These are phyloP conservation scores for Aureobasidium pullulans DNA, from an alignment of 2,329 filamentous ascomycete genomes.

Conservation along the genomic window DNA sequence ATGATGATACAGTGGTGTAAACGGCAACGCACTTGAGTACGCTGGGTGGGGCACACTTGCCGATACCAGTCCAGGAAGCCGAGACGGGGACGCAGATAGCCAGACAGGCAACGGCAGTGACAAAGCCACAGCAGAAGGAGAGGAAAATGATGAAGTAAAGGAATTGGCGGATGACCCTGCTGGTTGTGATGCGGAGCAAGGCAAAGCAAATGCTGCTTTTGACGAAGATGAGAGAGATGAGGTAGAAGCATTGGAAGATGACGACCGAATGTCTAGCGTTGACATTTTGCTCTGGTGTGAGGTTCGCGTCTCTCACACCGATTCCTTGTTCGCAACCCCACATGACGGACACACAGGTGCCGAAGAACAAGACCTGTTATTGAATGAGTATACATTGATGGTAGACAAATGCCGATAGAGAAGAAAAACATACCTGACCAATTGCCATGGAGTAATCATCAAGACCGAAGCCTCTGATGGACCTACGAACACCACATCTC, in stretches of 20 bases:
- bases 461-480: slow-evolving; percentile 15
- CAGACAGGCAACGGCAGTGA: slow-evolving; percentile 18
- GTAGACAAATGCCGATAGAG: not conserved
- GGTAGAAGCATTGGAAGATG: slow-evolving; percentile 44
- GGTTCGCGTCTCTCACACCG: slow-evolving; percentile 12
- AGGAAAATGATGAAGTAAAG: slow-evolving; percentile 16
- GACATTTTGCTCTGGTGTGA: slow-evolving; percentile 3
- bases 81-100: slow-evolving; percentile 17
- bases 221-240: slow-evolving; percentile 37
- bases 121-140: slow-evolving; percentile 16
- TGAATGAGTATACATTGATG: not conserved
- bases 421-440: not conserved
- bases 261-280: slow-evolving; percentile 32
- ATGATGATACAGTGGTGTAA: slow-evolving; percentile 16
- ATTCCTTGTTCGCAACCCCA: slow-evolving; percentile 13
- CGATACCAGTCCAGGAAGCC: slow-evolving; percentile 14
- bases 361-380: slow-evolving; percentile 10
- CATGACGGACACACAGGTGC: slow-evolving; percentile 4
- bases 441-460: slow-evolving; percentile 16
- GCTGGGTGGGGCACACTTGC: slow-evolving; percentile 4
- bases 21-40: slow-evolving; percentile 13
- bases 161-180: slow-evolving; percentile 19
- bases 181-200: slow-evolving; percentile 42
- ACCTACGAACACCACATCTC: slow-evolving; percentile 7
- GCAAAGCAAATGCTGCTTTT: slow-evolving; percentile 45